phyloP scores from a whole-genome alignment of 768 basidiomycete species.

The Melanogaster broomeanus region DNA sequence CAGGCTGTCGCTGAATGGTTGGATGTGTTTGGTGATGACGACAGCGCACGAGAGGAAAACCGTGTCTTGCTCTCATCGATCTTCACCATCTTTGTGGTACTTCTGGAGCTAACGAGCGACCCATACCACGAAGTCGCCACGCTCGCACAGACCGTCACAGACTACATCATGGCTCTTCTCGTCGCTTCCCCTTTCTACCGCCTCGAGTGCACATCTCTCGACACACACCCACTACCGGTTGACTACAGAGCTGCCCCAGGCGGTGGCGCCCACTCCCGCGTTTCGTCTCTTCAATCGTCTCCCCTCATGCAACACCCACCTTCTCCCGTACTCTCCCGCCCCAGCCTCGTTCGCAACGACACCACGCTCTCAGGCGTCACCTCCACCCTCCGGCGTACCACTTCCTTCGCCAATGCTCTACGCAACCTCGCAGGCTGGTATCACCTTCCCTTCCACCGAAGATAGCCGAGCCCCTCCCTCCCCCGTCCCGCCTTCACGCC shows the following conservation, averaged over 20 bases:
- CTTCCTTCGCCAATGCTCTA: constrained; percentile 78
- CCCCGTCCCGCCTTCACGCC: constrained; percentile 23
- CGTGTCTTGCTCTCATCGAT: constrained; percentile 86
- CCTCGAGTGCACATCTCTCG: constrained; percentile 67
- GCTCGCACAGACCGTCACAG: constrained; percentile 86
- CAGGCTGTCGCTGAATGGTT: constrained; percentile 81
- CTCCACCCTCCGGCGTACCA: constrained; percentile 73
- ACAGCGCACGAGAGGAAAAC: constrained; percentile 71
- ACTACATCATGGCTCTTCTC: constrained; percentile 89
- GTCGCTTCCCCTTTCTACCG: constrained; percentile 86
- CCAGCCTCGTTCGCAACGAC: constrained; percentile 56
- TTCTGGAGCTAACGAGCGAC: constrained; percentile 90
- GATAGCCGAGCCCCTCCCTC: constrained; percentile 47
- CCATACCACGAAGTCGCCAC: constrained; percentile 92
- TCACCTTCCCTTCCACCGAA: constrained; percentile 67
- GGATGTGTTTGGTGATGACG: constrained; percentile 65
- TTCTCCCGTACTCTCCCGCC: constrained; percentile 49
- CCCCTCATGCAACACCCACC: constrained; percentile 45
- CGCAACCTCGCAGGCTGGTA: constrained; percentile 68
- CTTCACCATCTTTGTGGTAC: constrained; percentile 87
- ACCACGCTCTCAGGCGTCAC: constrained; percentile 66
- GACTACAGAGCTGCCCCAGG: constrained; percentile 34
- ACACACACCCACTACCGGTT: constrained; percentile 43
- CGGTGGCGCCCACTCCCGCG: constrained; percentile 42
- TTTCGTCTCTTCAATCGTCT: constrained; percentile 53